Base-by-base conservation (phyloP, 257 asterid genomes). In the Schizonepeta tenuifolia region DNA sequence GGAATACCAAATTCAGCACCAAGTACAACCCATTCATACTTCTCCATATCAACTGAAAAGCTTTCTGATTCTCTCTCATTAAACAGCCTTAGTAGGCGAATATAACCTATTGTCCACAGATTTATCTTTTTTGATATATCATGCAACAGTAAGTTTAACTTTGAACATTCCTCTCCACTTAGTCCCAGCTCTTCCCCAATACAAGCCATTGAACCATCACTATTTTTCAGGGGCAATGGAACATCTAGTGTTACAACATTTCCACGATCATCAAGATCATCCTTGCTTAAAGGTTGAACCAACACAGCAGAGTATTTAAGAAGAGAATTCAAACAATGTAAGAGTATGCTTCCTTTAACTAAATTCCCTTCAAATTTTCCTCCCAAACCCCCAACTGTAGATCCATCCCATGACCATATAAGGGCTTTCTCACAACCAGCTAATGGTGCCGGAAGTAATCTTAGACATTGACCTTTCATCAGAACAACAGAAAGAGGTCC, bases 361-460 rank as follows among this genome's bases (percentile, higher is more conserved):
- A 95, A 80, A 78, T 84, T 90, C 43, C 99, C 98, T 78, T 95
- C 98, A 57, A 87, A 73, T 69, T 86, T 95, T 33, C 97, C 99
- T 35, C 99, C 99, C 80, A 95, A 81, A 51, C 99, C 97, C 74
- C 98, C 99, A 62, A 92, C 65, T 1, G 87, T 71, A 66, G 96
- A 91, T 72, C 97, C 98, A 85, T 95, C 99, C 99, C 99, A 95
- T 65, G 99, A 92, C 99, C 99, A 92, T 73, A 95, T 60, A 43
- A 92, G 87, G 60, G 99, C 99, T 79, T 92, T 95, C 81, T 95
- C 96, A 76, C 99, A 95, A 73, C 96, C 97, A 79, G 98, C 94
- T 82, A 95, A 85, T 70, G 99, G 98, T 28, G 96, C 99, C 64
- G 99, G 99, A 75, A 95, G 99, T 83, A 86, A 78, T 83, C 99